Percentiles rank a stretch among this genome's conserved stretches.
Conservation (phyloP, 2,329 filamentous ascomycete species). For the Fusarium sp. region DNA sequence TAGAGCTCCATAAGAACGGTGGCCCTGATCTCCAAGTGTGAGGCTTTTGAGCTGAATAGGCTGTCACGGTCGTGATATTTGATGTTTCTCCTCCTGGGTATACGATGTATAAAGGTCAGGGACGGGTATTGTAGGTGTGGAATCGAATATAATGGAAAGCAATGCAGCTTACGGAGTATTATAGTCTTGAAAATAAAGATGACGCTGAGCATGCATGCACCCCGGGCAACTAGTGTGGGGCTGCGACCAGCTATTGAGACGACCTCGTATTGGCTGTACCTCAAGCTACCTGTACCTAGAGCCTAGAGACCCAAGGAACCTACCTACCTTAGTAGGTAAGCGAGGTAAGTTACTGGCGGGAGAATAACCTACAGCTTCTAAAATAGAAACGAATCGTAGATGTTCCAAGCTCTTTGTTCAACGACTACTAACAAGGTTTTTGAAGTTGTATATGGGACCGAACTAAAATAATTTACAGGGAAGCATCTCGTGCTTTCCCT, state of each 20-base stretch:
- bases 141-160: not conserved
- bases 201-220: constrained; percentile 21
- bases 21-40: not conserved
- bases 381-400: not conserved
- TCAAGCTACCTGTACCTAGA: too few relatives aligned
- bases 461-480: not conserved
- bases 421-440: not conserved
- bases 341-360: too few relatives aligned
- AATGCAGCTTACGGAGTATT: constrained; percentile 3
- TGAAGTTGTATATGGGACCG: not conserved
- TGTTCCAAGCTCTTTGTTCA: not conserved
- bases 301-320: too few relatives aligned
- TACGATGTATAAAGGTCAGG: not conserved
- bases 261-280: not conserved
- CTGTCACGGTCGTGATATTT: not conserved
- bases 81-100: not conserved
- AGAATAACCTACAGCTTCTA: not conserved
- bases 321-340: too few relatives aligned
- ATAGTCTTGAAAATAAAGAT: constrained; percentile 8
- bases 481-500: not conserved
- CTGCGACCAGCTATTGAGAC: not conserved
- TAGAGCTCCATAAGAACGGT: constrained; percentile 29
- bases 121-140: not conserved
- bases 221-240: constrained; percentile 19
- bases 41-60: not conserved